A percentile compares a stretch with the other conserved stretches of the same genome.
phyloP scores from a whole-genome alignment of 768 basidiomycete species.

The Phallus indusiatus region DNA sequence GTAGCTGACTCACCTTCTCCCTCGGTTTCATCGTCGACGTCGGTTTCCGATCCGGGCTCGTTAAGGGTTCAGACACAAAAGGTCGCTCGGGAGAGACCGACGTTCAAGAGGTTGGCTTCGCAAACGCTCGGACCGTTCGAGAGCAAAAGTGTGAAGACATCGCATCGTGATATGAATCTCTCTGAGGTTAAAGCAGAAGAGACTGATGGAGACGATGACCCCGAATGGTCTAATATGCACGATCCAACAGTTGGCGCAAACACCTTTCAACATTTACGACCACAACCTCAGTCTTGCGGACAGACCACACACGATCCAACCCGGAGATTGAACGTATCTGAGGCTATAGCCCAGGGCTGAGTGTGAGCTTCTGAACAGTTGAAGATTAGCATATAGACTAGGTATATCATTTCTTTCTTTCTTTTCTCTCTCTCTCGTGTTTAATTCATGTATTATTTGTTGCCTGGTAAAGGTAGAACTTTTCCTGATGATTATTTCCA shows the following conservation, averaged over 20 bases:
- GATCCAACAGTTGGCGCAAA: neutral
- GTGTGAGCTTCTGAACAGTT: neutral
- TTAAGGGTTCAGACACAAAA: neutral
- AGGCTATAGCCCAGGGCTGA: neutral
- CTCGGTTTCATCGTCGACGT: neutral
- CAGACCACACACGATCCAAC: neutral
- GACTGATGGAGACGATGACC: neutral
- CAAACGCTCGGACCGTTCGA: constrained; percentile 58
- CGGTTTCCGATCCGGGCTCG: neutral
- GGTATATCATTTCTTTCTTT: too few relatives aligned
- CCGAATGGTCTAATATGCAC: neutral
- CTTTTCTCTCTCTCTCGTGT: too few relatives aligned
- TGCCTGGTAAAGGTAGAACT: too few relatives aligned
- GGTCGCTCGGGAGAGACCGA: constrained; percentile 31
- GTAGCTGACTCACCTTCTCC: neutral
- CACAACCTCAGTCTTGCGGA: neutral
- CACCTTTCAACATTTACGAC: neutral
- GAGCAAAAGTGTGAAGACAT: constrained; percentile 42
- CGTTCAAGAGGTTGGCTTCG: constrained; percentile 66
- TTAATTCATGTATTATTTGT: too few relatives aligned
- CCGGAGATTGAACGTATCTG: neutral
- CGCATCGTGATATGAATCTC: constrained; percentile 16
- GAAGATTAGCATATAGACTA: too few relatives aligned
- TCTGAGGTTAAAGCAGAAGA: neutral
- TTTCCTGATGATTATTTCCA: too few relatives aligned